Evolutionary conservation across 805 yeast species (phyloP).

Genomic region (Vanderwaltozyma polyspora): DNA sequence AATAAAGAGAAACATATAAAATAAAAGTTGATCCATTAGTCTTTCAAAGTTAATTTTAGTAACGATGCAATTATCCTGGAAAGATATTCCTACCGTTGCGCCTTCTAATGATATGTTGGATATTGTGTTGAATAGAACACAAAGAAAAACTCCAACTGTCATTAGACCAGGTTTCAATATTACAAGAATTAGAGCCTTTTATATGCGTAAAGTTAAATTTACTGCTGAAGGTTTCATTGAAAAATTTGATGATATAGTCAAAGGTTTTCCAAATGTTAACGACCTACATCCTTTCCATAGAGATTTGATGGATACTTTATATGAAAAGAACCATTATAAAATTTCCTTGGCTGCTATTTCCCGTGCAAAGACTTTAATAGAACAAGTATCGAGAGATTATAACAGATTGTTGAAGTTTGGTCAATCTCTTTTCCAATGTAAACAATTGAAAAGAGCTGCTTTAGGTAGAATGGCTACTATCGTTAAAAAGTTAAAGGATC

Average conservation of each 20-base stretch:
- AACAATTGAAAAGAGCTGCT: constrained; percentile 96
- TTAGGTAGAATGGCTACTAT: constrained; percentile 99
- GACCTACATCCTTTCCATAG: constrained; percentile 98
- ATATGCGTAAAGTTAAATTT: constrained; percentile 94
- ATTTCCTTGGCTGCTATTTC: constrained; percentile 92
- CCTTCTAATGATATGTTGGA: constrained; percentile 88
- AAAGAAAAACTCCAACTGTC: constrained; percentile 98
- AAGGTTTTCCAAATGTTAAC: constrained; percentile 90
- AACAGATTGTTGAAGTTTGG: constrained; percentile 90
- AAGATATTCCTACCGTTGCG: constrained; percentile 94
- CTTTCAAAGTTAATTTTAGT: background rate
- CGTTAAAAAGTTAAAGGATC: constrained; percentile 88
- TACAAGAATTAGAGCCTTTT: constrained; percentile 91
- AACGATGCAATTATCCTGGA: constrained; percentile 94
- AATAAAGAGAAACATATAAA: background rate
- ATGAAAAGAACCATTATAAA: constrained; percentile 96
- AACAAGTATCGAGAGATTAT: constrained; percentile 94
- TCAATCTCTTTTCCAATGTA: constrained; percentile 96
- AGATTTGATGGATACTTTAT: constrained; percentile 93
- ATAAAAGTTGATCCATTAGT: background rate
- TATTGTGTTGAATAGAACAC: constrained; percentile 92
- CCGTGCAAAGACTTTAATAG: constrained; percentile 85
- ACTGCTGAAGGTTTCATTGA: constrained; percentile 95
- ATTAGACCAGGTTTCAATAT: constrained; percentile 93
- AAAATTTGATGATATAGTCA: constrained; percentile 74